phyloP scores from a whole-genome alignment of 495 filamentous ascomycete species.

The Parmelia sp. region DNA sequence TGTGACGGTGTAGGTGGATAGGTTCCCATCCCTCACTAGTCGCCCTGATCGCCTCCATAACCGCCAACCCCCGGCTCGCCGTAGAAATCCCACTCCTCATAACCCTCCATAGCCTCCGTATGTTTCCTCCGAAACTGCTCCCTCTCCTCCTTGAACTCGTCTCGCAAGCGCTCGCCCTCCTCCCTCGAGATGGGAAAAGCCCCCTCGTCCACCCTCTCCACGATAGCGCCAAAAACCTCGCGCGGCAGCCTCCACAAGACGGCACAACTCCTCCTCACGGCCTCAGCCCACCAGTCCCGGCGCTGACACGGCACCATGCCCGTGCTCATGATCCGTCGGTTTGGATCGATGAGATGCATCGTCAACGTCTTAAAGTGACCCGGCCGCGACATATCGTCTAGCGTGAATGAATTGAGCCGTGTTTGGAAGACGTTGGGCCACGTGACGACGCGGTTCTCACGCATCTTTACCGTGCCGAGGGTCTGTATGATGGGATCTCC shows the following conservation, averaged over 20 bases:
- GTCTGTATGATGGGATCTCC: conserved; percentile 33
- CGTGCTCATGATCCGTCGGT: not conserved
- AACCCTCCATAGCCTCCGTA: not conserved
- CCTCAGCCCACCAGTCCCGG: not conserved
- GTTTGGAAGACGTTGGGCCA: conserved; percentile 45
- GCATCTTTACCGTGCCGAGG: conserved; percentile 27
- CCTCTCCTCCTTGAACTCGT: not conserved
- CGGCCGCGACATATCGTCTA: conserved; percentile 43
- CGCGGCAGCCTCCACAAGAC: not conserved
- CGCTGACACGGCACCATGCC: not conserved
- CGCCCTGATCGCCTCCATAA: too few species aligned
- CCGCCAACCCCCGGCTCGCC: not conserved
- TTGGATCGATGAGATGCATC: conserved; percentile 50
- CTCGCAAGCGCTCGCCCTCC: not conserved
- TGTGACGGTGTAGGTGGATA: too few species aligned
- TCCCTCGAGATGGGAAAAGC: not conserved
- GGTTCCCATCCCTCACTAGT: too few species aligned
- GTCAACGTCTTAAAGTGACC: conserved; percentile 43
- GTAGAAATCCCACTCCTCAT: not conserved
- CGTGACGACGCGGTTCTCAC: conserved; percentile 27
- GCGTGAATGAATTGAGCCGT: conserved; percentile 37
- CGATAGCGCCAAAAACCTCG: not conserved
- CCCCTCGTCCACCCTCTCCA: not conserved
- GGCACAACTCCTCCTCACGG: not conserved
- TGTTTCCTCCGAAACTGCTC: not conserved